Conservation (phyloP, 306 rosid species). For the Mimosa bimucronata region DNA sequence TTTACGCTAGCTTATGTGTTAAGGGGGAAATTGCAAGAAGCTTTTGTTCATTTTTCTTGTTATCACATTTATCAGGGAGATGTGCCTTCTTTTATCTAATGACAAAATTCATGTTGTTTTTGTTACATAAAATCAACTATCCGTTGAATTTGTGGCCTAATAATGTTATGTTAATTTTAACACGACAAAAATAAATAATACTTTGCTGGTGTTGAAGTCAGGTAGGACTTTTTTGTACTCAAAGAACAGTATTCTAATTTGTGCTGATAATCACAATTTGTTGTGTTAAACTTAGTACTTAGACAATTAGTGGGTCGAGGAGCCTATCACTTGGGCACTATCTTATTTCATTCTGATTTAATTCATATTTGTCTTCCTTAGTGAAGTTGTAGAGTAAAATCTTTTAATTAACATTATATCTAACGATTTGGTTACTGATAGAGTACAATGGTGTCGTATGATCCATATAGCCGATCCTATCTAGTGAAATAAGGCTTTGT, state of each 20-base stretch:
- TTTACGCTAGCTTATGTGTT: not conserved
- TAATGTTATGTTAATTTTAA: not conserved
- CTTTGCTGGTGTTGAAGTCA: not conserved
- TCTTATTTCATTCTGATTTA: conserved; percentile 3
- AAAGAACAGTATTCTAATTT: too few relatives aligned
- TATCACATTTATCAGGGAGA: not conserved
- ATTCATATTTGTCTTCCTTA: conserved; percentile 16
- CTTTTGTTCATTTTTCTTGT: not conserved
- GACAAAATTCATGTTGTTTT: not conserved
- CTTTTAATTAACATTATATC: too few relatives aligned
- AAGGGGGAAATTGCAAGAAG: not conserved
- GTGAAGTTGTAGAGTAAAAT: too few relatives aligned
- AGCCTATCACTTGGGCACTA: not conserved
- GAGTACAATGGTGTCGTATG: too few relatives aligned
- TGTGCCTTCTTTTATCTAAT: not conserved
- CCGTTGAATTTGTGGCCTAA: conserved; percentile 11
- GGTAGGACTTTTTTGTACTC: not conserved
- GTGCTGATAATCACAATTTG: not conserved
- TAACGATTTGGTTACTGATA: too few relatives aligned
- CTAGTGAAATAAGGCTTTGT: too few relatives aligned
- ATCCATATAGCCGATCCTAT: too few relatives aligned
- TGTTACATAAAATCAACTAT: not conserved
- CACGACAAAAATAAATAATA: not conserved
- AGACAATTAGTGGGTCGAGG: not conserved
- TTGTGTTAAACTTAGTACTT: not conserved